Percentiles rank a stretch among this genome's conserved stretches.
Evolutionary conservation across 768 basidiomycete species (phyloP).

Genomic region (Pleurotus citrinopileatus): DNA sequence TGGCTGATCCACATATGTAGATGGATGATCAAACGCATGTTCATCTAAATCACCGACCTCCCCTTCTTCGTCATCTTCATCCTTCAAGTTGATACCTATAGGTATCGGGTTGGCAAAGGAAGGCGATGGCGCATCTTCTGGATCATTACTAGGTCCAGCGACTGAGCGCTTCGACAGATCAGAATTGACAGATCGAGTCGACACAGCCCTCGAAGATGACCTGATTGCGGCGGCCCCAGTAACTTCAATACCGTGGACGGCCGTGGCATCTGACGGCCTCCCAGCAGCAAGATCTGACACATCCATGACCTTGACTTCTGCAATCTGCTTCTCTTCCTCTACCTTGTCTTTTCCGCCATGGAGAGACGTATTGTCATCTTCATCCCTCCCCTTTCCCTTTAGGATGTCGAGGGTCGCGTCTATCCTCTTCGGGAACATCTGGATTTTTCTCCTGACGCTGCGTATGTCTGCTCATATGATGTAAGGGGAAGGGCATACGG

Average conservation of each 20-base stretch:
- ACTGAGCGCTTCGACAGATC: too few relatives aligned
- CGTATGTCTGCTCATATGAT: conserved; percentile 25
- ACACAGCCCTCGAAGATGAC: conserved; percentile 12
- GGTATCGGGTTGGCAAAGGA: conserved; percentile 14
- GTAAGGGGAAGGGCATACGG: not conserved
- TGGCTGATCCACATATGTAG: conserved; percentile 40
- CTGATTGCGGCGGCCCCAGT: not conserved
- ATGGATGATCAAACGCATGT: conserved; percentile 48
- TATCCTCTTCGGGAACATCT: conserved; percentile 13
- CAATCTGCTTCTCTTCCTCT: conserved; percentile 14
- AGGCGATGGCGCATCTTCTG: not conserved
- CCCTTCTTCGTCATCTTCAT: conserved; percentile 28
- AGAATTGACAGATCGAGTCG: too few relatives aligned
- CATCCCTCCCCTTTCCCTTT: conserved; percentile 25
- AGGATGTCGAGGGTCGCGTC: conserved; percentile 28
- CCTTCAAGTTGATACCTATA: conserved; percentile 19
- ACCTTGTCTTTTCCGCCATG: conserved; percentile 12
- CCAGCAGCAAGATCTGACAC: conserved; percentile 14
- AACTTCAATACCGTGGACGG: conserved; percentile 7
- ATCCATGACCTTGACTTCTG: conserved; percentile 15
- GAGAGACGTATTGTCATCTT: conserved; percentile 14
- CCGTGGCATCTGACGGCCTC: conserved; percentile 10
- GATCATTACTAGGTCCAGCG: too few relatives aligned
- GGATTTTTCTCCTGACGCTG: conserved; percentile 33
- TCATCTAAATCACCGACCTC: conserved; percentile 28